These are phyloP conservation scores for Mayamaea pseudoterrestris DNA, from an alignment of 108 stramenopile genomes.

Conservation along the genomic window DNA sequence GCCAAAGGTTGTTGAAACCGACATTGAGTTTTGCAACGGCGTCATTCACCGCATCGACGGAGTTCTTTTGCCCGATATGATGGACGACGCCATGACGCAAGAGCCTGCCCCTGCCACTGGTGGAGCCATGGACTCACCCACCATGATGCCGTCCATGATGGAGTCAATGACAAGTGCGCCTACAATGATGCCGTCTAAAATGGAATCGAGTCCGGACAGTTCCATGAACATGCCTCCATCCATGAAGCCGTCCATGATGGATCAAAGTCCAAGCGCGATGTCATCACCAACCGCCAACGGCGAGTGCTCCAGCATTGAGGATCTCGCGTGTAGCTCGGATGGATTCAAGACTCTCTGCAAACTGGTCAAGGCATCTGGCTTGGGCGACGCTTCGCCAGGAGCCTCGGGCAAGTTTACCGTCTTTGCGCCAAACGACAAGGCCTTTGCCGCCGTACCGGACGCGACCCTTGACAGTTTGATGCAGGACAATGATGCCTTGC, in stretches of 20 bases:
- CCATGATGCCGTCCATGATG: too few species aligned
- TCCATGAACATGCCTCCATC: too few species aligned
- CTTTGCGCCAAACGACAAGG: constrained; percentile 29
- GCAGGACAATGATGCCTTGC: constrained; percentile 3
- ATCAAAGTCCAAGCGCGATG: too few species aligned
- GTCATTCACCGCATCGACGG: background rate
- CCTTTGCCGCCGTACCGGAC: constrained; percentile 10
- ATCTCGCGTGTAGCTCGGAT: constrained; percentile 4
- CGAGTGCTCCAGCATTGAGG: too few species aligned
- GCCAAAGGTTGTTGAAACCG: constrained; percentile 7
- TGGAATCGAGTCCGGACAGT: too few species aligned
- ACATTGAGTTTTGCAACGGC: background rate
- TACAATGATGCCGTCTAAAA: too few species aligned
- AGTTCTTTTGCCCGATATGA: background rate
- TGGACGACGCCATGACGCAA: too few species aligned
- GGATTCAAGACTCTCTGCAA: constrained; percentile 23
- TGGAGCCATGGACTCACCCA: too few species aligned
- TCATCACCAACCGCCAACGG: too few species aligned
- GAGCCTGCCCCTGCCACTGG: too few species aligned
- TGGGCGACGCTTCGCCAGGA: constrained; percentile 13
- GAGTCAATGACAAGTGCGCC: too few species aligned
- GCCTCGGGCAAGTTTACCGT: background rate
- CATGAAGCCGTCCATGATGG: too few species aligned
- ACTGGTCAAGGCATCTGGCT: constrained; percentile 14
- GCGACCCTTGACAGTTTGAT: background rate